These are phyloP conservation scores for Penicillium dipodomyicola DNA, from an alignment of 495 filamentous ascomycete genomes.

Conservation along the genomic window DNA sequence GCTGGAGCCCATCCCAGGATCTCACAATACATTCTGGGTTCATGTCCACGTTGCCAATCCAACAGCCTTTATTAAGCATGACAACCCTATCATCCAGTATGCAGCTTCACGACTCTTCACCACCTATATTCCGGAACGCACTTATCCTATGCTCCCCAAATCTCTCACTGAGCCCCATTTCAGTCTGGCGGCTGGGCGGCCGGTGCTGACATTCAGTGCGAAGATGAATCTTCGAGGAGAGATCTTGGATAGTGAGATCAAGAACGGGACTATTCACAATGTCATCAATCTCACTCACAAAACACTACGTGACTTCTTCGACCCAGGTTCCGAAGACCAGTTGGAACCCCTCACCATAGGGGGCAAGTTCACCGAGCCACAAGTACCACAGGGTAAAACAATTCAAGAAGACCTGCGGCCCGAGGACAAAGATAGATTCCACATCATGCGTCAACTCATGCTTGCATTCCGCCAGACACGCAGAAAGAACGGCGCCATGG, in stretches of 20 bases:
- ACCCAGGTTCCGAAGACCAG: slow-evolving; percentile 22
- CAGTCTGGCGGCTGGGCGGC: slow-evolving; percentile 64
- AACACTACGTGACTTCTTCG: slow-evolving; percentile 51
- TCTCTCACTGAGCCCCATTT: slow-evolving; percentile 57
- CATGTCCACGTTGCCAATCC: slow-evolving; percentile 93
- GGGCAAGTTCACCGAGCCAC: slow-evolving; percentile 25
- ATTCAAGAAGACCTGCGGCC: slow-evolving; percentile 27
- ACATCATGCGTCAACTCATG: slow-evolving; percentile 42
- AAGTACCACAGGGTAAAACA: slow-evolving; percentile 6
- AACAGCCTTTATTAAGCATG: slow-evolving; percentile 68
- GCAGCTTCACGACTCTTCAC: slow-evolving; percentile 63
- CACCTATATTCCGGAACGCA: slow-evolving; percentile 72
- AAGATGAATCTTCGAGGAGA: slow-evolving; percentile 64
- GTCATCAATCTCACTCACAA: slow-evolving; percentile 72
- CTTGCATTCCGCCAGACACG: slow-evolving; percentile 40
- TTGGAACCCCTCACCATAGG: slow-evolving; percentile 38
- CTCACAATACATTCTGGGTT: slow-evolving; percentile 67
- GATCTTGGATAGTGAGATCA: slow-evolving; percentile 66
- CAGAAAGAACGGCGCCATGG: slow-evolving; percentile 42
- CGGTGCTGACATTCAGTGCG: slow-evolving; percentile 80
- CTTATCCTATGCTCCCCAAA: slow-evolving; percentile 70
- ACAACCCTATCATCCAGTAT: slow-evolving; percentile 57
- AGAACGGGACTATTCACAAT: slow-evolving; percentile 65
- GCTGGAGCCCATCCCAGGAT: slow-evolving; percentile 60
- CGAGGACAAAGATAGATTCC: slow-evolving; percentile 43